A percentile compares a stretch with the other conserved stretches of the same genome.
Conservation (phyloP, 306 rosid species). For the Calophaca sinica region DNA sequence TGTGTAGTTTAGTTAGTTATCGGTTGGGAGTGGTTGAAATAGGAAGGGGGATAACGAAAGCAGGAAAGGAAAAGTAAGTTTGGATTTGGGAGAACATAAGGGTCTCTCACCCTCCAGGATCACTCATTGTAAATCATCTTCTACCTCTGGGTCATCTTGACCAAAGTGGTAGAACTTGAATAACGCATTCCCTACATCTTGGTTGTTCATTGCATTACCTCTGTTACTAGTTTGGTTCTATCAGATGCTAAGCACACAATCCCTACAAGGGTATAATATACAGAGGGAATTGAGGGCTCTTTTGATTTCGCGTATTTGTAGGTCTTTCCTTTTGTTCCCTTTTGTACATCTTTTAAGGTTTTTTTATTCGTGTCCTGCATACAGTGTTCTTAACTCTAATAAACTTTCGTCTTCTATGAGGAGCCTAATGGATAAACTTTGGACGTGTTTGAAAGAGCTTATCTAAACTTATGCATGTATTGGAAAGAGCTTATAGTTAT, state of each 20-base stretch:
- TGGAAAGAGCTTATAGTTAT: too few relatives aligned
- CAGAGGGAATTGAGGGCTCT: neutral
- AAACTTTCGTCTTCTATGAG: neutral
- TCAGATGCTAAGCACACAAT: neutral
- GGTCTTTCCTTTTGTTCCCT: neutral
- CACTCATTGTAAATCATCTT: neutral
- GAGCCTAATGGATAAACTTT: neutral
- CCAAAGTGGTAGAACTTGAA: neutral
- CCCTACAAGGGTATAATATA: neutral
- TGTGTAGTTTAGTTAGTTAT: neutral
- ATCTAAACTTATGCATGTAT: too few relatives aligned
- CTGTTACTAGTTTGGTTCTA: conserved; percentile 1
- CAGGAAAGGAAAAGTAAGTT: neutral
- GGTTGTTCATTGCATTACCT: neutral
- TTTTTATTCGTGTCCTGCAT: neutral
- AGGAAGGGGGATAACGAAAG: neutral
- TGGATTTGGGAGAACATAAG: neutral
- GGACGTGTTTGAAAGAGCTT: too few relatives aligned
- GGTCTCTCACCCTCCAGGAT: neutral
- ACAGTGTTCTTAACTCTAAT: neutral
- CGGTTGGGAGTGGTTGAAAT: neutral
- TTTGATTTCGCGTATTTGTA: neutral
- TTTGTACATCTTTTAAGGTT: neutral
- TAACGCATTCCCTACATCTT: neutral
- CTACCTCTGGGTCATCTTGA: neutral